Conservation (phyloP, 345 rosid genomes). For the Gossypium ekmanianum region DNA sequence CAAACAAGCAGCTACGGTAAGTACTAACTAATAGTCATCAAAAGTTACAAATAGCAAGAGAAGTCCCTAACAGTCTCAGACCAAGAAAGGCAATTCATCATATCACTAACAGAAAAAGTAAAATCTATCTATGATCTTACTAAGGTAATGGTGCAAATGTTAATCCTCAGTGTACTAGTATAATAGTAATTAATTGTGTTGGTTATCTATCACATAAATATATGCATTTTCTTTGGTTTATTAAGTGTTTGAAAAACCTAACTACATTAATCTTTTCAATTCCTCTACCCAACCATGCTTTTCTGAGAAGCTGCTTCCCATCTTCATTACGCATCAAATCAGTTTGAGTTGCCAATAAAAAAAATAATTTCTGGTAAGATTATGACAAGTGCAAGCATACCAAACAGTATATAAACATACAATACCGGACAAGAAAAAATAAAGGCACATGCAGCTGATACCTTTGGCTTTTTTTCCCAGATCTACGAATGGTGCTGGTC, state of each 20-base stretch:
- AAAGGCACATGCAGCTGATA: conserved; percentile 16
- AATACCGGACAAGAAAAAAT: neutral
- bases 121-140: neutral
- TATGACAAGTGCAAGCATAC: neutral
- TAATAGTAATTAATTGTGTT: neutral
- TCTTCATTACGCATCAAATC: neutral
- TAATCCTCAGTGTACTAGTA: neutral
- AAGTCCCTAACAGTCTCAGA: neutral
- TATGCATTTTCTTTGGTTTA: neutral
- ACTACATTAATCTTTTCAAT: neutral
- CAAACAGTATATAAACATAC: neutral
- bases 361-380: neutral
- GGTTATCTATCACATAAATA: neutral
- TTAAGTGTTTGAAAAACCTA: neutral
- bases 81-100: neutral
- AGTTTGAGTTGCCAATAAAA: neutral
- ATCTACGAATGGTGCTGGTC: conserved; percentile 74
- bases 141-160: neutral
- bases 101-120: neutral
- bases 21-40: neutral
- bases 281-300: neutral
- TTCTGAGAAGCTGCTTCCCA: neutral
- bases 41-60: neutral
- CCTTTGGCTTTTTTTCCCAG: conserved; percentile 79
- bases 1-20: neutral